These are phyloP conservation scores for Saccharomycopsis capsularis DNA, from an alignment of 805 yeast species.

Conservation along the genomic window DNA sequence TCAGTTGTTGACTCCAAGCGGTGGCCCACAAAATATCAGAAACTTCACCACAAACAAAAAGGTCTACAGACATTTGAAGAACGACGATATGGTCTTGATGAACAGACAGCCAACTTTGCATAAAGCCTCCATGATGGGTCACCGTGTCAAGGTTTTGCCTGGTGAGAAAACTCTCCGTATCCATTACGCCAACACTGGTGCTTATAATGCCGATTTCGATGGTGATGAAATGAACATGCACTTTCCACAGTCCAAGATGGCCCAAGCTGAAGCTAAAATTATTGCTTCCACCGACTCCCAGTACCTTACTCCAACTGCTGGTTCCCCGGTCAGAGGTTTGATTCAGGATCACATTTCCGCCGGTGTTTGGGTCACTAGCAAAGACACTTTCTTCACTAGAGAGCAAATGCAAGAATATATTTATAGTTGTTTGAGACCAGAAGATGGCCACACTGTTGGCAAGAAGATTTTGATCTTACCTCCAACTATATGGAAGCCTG, in stretches of 20 bases:
- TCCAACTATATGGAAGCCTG: slow-evolving; percentile 84
- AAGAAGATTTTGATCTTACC: slow-evolving; percentile 68
- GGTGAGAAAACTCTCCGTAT: slow-evolving; percentile 94
- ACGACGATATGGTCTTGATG: slow-evolving; percentile 94
- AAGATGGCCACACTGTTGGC: slow-evolving; percentile 88
- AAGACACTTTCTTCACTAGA: slow-evolving; percentile 85
- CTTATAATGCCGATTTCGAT: slow-evolving; percentile 97
- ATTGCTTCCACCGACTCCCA: slow-evolving; percentile 97
- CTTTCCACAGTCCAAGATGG: slow-evolving; percentile 96
- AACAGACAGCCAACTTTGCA: slow-evolving; percentile 99
- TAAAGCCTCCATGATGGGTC: slow-evolving; percentile 99
- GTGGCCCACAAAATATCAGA: slow-evolving; percentile 33
- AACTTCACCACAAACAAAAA: slow-evolving; percentile 72
- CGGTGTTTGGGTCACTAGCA: slow-evolving; percentile 96
- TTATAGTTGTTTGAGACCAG: slow-evolving; percentile 93
- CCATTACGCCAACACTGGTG: slow-evolving; percentile 98
- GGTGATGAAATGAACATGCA: slow-evolving; percentile 99
- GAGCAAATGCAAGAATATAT: slow-evolving; percentile 90
- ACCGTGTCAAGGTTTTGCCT: slow-evolving; percentile 91
- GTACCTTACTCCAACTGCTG: slow-evolving; percentile 96
- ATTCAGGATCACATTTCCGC: slow-evolving; percentile 99
- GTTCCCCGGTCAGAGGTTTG: slow-evolving; percentile 96
- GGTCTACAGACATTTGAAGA: slow-evolving; percentile 89
- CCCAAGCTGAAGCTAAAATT: slow-evolving; percentile 90
- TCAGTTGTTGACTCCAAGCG: slow-evolving; percentile 77